Evolutionary conservation across 441 rosid species (phyloP).

Genomic region (Erysimum pusillum): DNA sequence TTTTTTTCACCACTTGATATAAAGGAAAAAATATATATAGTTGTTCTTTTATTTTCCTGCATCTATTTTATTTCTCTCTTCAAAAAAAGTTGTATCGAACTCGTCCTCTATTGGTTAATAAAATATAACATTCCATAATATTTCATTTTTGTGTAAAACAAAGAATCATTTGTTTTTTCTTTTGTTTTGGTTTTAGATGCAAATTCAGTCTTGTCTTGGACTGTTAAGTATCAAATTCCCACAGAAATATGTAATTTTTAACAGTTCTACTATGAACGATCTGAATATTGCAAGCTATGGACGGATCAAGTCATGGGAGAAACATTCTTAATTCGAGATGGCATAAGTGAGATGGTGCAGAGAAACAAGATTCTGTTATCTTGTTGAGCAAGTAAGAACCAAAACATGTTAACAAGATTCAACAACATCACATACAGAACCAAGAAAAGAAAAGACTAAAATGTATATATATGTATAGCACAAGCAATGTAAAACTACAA

Average conservation of each 20-base stretch:
- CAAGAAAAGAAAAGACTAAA: not conserved
- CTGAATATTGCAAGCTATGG: too few relatives aligned
- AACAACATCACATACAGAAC: slow-evolving; percentile 11
- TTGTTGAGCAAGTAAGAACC: slow-evolving; percentile 30
- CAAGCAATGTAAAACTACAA: slow-evolving; percentile 28
- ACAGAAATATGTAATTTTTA: too few relatives aligned
- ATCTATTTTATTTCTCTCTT: slow-evolving; percentile 17
- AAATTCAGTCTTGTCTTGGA: too few relatives aligned
- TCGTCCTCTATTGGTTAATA: slow-evolving; percentile 19
- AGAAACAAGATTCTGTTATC: not conserved
- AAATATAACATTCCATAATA: not conserved
- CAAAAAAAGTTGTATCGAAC: slow-evolving; percentile 27
- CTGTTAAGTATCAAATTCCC: too few relatives aligned
- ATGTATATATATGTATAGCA: slow-evolving; percentile 16
- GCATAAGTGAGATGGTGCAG: not conserved
- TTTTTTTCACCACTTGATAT: slow-evolving; percentile 23
- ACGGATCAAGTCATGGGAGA: too few relatives aligned
- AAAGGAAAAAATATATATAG: not conserved
- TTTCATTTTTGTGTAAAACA: too few relatives aligned
- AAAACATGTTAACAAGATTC: slow-evolving; percentile 10
- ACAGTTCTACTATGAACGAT: too few relatives aligned
- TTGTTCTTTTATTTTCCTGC: slow-evolving; percentile 9
- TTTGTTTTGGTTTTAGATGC: too few relatives aligned
- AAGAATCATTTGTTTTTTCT: too few relatives aligned
- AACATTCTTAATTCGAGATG: slow-evolving; percentile 10